These are phyloP conservation scores for Geotrichum europaeum DNA, from an alignment of 1,139 yeast species.

Conservation along the genomic window DNA sequence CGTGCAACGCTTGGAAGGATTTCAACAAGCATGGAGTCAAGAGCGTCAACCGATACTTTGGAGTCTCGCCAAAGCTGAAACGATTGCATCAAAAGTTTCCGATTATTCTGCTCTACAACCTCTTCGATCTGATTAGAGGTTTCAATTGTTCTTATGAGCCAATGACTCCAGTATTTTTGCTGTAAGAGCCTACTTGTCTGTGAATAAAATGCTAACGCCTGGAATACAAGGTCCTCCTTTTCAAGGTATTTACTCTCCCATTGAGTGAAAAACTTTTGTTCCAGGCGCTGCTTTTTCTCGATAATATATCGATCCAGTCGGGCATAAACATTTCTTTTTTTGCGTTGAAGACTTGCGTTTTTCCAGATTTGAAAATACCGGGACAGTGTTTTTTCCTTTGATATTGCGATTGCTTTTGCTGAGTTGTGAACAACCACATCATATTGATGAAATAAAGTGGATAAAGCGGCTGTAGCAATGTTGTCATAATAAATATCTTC, in stretches of 20 bases:
- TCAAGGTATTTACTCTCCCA: slow-evolving; percentile 9
- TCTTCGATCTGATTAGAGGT: neutral
- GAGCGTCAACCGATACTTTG: neutral
- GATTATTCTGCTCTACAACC: neutral
- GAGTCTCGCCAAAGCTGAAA: slow-evolving; percentile 4
- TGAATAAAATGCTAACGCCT: neutral
- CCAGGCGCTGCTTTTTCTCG: neutral
- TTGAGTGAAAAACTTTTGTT: neutral
- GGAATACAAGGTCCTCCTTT: neutral
- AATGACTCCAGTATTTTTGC: slow-evolving; percentile 4
- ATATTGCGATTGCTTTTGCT: neutral
- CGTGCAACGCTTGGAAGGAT: neutral
- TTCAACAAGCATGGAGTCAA: neutral
- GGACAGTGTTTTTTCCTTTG: neutral
- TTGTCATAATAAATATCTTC: slow-evolving; percentile 4
- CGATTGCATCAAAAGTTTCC: neutral
- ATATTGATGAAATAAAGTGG: neutral
- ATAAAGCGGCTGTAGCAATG: neutral
- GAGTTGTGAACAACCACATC: neutral
- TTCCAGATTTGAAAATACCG: slow-evolving; percentile 7
- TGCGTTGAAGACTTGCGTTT: neutral
- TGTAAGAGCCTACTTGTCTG: neutral
- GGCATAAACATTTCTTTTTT: neutral
- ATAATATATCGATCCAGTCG: neutral
- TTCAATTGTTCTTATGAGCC: neutral